Evolutionary conservation across 83 land plant genomes (phyloP).

Genomic region (Thuja plicata): DNA sequence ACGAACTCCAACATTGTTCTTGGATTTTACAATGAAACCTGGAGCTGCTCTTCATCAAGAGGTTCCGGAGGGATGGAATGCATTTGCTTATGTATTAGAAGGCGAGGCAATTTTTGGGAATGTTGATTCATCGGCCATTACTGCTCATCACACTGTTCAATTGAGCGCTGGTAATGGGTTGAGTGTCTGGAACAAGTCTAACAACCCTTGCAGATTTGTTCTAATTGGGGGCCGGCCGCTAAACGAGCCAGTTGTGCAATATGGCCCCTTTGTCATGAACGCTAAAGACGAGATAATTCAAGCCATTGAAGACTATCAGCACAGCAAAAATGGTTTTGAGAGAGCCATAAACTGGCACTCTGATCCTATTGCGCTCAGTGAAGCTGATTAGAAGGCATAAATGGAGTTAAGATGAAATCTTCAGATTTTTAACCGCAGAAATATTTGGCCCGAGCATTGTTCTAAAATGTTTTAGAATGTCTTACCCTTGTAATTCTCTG

Average conservation of each 20-base stretch:
- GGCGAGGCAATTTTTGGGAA: constrained; percentile 69
- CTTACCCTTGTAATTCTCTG: neutral
- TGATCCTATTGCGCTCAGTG: constrained; percentile 4
- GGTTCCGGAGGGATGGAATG: constrained; percentile 78
- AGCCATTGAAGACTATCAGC: constrained; percentile 70
- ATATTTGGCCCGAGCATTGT: neutral
- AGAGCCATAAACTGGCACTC: constrained; percentile 55
- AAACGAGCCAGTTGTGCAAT: constrained; percentile 76
- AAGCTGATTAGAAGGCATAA: neutral
- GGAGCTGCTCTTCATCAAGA: constrained; percentile 72
- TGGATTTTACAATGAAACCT: constrained; percentile 80
- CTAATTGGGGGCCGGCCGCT: constrained; percentile 86
- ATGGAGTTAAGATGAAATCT: neutral
- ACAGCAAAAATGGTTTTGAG: constrained; percentile 80
- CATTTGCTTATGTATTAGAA: constrained; percentile 77
- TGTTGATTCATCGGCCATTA: constrained; percentile 21
- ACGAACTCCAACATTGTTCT: constrained; percentile 85
- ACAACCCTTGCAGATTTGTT: constrained; percentile 58
- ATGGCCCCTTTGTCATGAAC: constrained; percentile 98
- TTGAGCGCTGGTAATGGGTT: constrained; percentile 74
- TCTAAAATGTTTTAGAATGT: neutral
- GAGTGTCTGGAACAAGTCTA: constrained; percentile 69
- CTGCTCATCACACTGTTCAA: constrained; percentile 56
- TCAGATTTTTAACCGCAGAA: neutral
- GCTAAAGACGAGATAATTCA: constrained; percentile 74